Evolutionary conservation across 352 stramenopile genomes (phyloP).

Genomic region (Pythium vanterpoolii): DNA sequence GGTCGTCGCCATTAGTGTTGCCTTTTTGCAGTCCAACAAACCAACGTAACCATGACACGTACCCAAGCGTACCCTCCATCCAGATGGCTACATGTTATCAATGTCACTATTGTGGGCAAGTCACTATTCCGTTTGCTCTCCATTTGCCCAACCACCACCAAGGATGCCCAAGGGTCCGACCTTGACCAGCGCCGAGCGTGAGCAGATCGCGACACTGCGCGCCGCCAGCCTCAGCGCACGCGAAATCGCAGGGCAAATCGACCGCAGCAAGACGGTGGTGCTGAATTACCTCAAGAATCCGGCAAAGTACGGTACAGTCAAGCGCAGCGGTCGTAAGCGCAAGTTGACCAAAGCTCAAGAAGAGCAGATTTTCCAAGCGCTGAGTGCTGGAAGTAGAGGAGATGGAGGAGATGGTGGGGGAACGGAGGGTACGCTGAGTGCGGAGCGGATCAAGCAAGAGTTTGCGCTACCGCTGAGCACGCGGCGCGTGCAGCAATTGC

Average conservation of each 20-base stretch:
- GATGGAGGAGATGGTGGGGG: not conserved
- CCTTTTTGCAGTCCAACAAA: slow-evolving; percentile 14
- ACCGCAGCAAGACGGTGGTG: slow-evolving; percentile 56
- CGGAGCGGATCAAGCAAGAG: slow-evolving; percentile 43
- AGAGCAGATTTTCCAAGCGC: slow-evolving; percentile 32
- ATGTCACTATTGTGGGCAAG: slow-evolving; percentile 10
- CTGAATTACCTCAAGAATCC: slow-evolving; percentile 53
- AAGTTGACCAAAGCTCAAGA: slow-evolving; percentile 42
- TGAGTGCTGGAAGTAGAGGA: slow-evolving; percentile 8
- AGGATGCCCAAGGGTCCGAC: slow-evolving; percentile 49
- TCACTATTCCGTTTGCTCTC: not conserved
- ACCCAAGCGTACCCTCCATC: not conserved
- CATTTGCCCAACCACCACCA: not conserved
- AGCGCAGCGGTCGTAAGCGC: slow-evolving; percentile 52
- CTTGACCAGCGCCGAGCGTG: slow-evolving; percentile 34
- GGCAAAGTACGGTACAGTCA: slow-evolving; percentile 41
- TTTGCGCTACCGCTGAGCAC: slow-evolving; percentile 49
- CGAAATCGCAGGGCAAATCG: slow-evolving; percentile 47
- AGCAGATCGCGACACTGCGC: slow-evolving; percentile 44
- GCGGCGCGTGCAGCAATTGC: slow-evolving; percentile 53
- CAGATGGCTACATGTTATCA: slow-evolving; percentile 11
- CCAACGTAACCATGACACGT: not conserved
- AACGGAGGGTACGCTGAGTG: slow-evolving; percentile 29
- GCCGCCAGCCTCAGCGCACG: slow-evolving; percentile 34
- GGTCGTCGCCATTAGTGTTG: slow-evolving; percentile 6